Base-by-base conservation (phyloP, 179 eudicot genomes). In the Monotropa hypopitys region DNA sequence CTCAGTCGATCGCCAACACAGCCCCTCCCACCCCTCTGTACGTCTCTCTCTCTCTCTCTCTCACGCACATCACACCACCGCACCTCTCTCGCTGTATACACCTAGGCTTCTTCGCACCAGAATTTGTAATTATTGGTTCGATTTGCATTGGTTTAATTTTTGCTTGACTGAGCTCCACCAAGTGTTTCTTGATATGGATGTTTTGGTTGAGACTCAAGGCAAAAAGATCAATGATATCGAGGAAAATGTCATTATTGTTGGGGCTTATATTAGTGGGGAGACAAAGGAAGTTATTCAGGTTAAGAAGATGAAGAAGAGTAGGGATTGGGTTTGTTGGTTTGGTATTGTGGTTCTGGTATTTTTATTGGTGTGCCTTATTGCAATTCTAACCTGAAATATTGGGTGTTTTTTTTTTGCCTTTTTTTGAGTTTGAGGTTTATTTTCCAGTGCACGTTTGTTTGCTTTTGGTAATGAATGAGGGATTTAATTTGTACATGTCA, bases 111-210 rank as follows among this genome's bases (percentile, higher is more conserved):
- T n/a, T n/a, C n/a, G n/a, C n/a, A n/a, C n/a, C n/a, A n/a, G n/a
- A n/a, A n/a, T n/a, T n/a, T n/a, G n/a, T n/a, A n/a, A n/a, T n/a
- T n/a, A n/a, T n/a, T n/a, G n/a, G n/a, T n/a, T n/a, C n/a, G n/a
- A n/a, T n/a, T n/a, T n/a, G n/a, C n/a, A n/a, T n/a, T n/a, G n/a
- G n/a, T n/a, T n/a, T n/a, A n/a, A n/a, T n/a, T n/a, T n/a, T n/a
- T n/a, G 87, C 74, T 76, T 88, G 82, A 62, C 84, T 2, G 89
- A 90, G 80, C 84, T 90, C 26, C 91, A 90, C 56, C 91, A 90
- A 45, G 80, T 90, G 21, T 90, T 90, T 77, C 77, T 90, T 43
- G 94, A 90, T 75, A 90, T 90, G 94, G 89, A 89, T 0, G 88
- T 86, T 6, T 80, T 90, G 49, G 92, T 90, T 3, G 94, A 88